phyloP scores from a whole-genome alignment of 768 basidiomycete species.

The Kockovaella imperatae region DNA sequence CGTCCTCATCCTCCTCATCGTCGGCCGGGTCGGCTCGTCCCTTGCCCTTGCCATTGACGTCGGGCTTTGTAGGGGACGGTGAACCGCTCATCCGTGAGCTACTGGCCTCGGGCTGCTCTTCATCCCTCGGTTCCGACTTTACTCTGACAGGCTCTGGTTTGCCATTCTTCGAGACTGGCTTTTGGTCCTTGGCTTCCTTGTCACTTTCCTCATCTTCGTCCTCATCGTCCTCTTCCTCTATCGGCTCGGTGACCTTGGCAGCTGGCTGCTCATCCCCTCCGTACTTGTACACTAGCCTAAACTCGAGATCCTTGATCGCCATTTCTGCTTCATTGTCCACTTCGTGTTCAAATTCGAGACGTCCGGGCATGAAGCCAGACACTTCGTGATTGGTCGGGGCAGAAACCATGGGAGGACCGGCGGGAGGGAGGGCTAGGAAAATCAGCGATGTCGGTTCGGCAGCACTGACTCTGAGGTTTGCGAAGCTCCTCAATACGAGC shows the following conservation, averaged over 20 bases:
- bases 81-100: neutral
- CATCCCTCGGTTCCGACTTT: slow-evolving; percentile 16
- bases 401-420: slow-evolving; percentile 72
- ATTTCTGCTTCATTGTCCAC: slow-evolving; percentile 95
- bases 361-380: slow-evolving; percentile 83
- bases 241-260: slow-evolving; percentile 31
- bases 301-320: slow-evolving; percentile 89
- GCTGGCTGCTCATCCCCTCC: slow-evolving; percentile 65
- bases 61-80: neutral
- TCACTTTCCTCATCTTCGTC: slow-evolving; percentile 69
- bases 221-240: slow-evolving; percentile 48
- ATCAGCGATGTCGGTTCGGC: slow-evolving; percentile 35
- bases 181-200: slow-evolving; percentile 9
- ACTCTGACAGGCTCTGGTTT: slow-evolving; percentile 11
- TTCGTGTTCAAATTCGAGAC: slow-evolving; percentile 98
- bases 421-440: slow-evolving; percentile 25
- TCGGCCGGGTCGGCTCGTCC: slow-evolving; percentile 10
- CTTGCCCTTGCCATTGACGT: slow-evolving; percentile 17
- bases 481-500: slow-evolving; percentile 72
- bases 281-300: slow-evolving; percentile 75
- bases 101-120: slow-evolving; percentile 29
- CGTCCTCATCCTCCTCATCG: slow-evolving; percentile 70
- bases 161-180: slow-evolving; percentile 1
- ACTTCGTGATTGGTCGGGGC: slow-evolving; percentile 83
- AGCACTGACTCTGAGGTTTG: slow-evolving; percentile 40